Evolutionary conservation across 139 green algal genomes (phyloP).

Genomic region (Dunaliella sp.): DNA sequence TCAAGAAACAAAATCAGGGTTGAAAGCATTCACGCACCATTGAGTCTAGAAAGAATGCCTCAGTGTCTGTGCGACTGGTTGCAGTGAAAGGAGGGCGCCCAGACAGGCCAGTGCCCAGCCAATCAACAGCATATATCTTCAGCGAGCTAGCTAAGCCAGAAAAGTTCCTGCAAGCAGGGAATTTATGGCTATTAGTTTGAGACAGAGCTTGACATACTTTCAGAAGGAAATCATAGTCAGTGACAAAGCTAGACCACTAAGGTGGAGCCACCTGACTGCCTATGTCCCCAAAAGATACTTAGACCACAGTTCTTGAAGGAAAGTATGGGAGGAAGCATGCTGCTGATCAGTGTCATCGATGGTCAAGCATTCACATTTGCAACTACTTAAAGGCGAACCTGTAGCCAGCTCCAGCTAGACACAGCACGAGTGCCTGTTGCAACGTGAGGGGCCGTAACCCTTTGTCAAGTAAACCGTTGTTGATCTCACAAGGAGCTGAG

Average conservation of each 20-base stretch:
- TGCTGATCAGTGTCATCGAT: too few relatives aligned
- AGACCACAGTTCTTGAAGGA: neutral
- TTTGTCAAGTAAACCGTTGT: too few relatives aligned
- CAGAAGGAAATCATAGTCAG: neutral
- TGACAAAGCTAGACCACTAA: neutral
- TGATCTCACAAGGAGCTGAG: too few relatives aligned
- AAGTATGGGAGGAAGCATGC: neutral
- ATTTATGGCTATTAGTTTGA: neutral
- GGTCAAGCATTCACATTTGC: too few relatives aligned
- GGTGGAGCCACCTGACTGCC: neutral
- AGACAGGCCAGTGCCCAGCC: slow-evolving; percentile 80
- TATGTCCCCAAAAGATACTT: too few relatives aligned
- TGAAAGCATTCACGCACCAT: too few relatives aligned
- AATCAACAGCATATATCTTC: slow-evolving; percentile 70
- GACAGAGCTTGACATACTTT: neutral
- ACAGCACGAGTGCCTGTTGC: too few relatives aligned
- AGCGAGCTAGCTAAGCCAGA: slow-evolving; percentile 43
- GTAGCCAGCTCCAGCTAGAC: too few relatives aligned
- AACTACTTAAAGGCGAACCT: too few relatives aligned
- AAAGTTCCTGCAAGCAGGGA: slow-evolving; percentile 56
- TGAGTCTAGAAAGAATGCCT: slow-evolving; percentile 79
- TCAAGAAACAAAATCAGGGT: too few relatives aligned
- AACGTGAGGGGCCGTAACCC: too few relatives aligned
- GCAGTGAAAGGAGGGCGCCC: slow-evolving; percentile 72
- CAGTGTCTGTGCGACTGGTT: slow-evolving; percentile 48